phyloP scores from a whole-genome alignment of 495 filamentous ascomycete genomes.

The Podospora bellae-mahoneyi region DNA sequence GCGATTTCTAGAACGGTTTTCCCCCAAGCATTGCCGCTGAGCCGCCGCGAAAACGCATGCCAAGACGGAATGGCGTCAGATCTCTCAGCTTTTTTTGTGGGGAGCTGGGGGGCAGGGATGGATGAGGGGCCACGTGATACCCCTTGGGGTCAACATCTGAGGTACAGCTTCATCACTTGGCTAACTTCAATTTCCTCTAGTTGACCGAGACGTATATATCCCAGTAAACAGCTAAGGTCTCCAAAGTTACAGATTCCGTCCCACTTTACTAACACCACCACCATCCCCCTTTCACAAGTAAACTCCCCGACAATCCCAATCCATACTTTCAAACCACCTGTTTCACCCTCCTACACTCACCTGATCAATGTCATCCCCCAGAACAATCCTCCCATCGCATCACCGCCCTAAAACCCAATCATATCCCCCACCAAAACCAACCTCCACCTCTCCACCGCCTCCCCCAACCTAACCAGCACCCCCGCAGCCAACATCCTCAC shows the following conservation, averaged over 20 bases:
- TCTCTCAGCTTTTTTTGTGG: constrained; percentile 6
- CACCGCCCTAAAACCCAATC: constrained; percentile 38
- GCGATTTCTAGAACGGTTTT: constrained; percentile 12
- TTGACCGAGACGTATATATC: no score
- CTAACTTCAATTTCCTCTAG: no score
- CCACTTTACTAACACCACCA: no score
- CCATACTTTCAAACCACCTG: no score
- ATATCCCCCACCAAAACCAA: constrained; percentile 59
- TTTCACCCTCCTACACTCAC: neutral
- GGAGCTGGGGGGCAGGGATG: constrained; percentile 16
- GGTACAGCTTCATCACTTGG: no score
- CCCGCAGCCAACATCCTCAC: constrained; percentile 74
- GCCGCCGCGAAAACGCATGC: neutral
- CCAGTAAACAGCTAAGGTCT: no score
- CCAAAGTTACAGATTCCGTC: no score
- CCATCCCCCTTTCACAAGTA: no score
- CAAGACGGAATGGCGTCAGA: constrained; percentile 9
- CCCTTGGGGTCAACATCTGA: constrained; percentile 20
- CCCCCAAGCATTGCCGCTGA: neutral
- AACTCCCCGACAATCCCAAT: no score
- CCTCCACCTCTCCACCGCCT: constrained; percentile 79
- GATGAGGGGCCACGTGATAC: constrained; percentile 25
- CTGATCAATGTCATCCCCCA: neutral
- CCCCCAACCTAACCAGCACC: constrained; percentile 71
- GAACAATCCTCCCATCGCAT: neutral